phyloP scores from a whole-genome alignment of 192 early-diverging fungal species.

The Borealophlyctis nickersoniae region DNA sequence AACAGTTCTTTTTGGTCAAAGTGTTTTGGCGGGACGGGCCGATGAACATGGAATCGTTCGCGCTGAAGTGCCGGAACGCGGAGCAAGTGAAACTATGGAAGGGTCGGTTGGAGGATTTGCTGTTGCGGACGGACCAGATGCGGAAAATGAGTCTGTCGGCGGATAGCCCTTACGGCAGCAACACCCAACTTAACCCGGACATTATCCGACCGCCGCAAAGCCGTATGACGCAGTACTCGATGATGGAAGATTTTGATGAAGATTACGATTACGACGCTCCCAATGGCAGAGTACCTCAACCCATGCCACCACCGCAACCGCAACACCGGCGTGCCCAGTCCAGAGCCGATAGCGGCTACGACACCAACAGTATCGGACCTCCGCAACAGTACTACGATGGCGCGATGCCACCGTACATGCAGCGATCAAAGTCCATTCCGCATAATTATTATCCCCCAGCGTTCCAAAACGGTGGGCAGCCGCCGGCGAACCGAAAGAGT shows the following conservation, averaged over 20 bases:
- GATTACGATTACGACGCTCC: neutral
- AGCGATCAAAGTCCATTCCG: slow-evolving; percentile 31
- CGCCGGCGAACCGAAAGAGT: neutral
- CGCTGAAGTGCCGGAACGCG: slow-evolving; percentile 81
- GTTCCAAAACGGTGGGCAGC: neutral
- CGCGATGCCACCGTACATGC: slow-evolving; percentile 7
- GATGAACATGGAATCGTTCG: slow-evolving; percentile 76
- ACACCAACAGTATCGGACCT: too few relatives aligned
- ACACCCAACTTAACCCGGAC: slow-evolving; percentile 24
- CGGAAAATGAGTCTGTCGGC: slow-evolving; percentile 15
- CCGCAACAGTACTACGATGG: slow-evolving; percentile 9
- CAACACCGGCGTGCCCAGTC: neutral
- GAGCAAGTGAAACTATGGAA: slow-evolving; percentile 94
- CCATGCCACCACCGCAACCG: neutral
- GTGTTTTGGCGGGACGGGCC: slow-evolving; percentile 82
- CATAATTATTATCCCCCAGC: slow-evolving; percentile 24
- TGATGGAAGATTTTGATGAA: neutral
- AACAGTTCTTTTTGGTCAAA: slow-evolving; percentile 43
- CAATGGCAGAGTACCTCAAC: neutral
- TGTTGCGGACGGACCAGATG: slow-evolving; percentile 38
- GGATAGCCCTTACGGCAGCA: slow-evolving; percentile 11
- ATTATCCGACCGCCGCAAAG: slow-evolving; percentile 8
- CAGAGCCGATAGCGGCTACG: slow-evolving; percentile 12
- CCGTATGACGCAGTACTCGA: neutral
- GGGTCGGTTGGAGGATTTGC: slow-evolving; percentile 66